These are phyloP conservation scores for Sporothrix sp. DNA, from an alignment of 2,329 filamentous ascomycete species.

Conservation along the genomic window DNA sequence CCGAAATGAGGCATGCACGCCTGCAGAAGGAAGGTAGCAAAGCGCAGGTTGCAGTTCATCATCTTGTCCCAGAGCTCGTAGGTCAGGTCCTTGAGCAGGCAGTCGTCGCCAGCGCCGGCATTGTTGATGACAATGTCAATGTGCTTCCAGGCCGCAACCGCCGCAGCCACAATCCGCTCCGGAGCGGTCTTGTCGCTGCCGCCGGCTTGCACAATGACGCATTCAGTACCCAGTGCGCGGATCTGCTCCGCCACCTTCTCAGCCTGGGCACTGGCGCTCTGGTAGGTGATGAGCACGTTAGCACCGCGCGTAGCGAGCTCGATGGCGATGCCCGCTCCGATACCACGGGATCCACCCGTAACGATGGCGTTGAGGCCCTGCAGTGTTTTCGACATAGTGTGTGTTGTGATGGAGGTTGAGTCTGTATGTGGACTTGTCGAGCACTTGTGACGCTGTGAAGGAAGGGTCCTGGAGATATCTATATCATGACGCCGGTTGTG, in stretches of 20 bases:
- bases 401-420: too few species aligned
- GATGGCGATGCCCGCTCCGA: conserved; percentile 56
- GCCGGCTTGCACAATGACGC: conserved; percentile 3
- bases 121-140: conserved; percentile 18
- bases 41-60: conserved; percentile 50
- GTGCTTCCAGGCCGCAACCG: neutral
- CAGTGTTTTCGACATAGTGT: neutral
- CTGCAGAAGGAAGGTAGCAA: conserved; percentile 41
- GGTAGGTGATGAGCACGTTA: conserved; percentile 30
- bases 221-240: too few species aligned
- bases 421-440: too few species aligned
- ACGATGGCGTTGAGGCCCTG: conserved; percentile 22
- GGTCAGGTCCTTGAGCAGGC: conserved; percentile 31
- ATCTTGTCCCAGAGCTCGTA: conserved; percentile 41
- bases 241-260: too few species aligned
- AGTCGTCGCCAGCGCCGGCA: conserved; percentile 25
- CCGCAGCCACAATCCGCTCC: neutral
- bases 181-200: neutral
- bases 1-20: conserved; percentile 42
- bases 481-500: too few species aligned
- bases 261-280: neutral
- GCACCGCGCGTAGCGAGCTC: conserved; percentile 56
- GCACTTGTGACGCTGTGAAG: neutral
- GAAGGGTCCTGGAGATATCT: too few species aligned
- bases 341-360: conserved; percentile 38